phyloP scores from a whole-genome alignment of 345 rosid genomes.

The Pistacia integerrima region DNA sequence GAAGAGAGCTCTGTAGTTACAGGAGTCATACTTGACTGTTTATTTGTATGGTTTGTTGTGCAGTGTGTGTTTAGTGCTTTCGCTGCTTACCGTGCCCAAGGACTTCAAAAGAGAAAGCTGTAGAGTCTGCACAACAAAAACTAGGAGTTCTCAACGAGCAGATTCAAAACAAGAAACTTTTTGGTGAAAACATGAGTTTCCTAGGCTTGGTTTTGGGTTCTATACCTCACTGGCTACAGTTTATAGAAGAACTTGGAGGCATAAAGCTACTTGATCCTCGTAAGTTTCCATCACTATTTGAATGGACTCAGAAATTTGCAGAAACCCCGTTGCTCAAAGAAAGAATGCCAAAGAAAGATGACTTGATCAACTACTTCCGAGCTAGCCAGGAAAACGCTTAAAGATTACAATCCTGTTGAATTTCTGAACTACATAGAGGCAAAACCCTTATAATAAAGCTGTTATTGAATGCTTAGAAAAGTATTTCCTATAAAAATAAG shows the following conservation, averaged over 20 bases:
- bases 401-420: background rate
- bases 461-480: background rate
- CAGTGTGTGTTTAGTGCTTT: slow-evolving; percentile 27
- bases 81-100: slow-evolving; percentile 28
- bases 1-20: background rate
- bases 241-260: slow-evolving; percentile 39
- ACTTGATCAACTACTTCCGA: slow-evolving; percentile 9
- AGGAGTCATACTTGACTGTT: background rate
- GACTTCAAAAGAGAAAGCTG: slow-evolving; percentile 31
- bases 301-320: slow-evolving; percentile 31
- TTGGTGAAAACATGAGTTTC: slow-evolving; percentile 36
- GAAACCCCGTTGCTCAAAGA: slow-evolving; percentile 30
- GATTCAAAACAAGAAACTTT: slow-evolving; percentile 35
- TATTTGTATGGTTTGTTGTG: background rate
- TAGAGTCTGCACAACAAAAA: slow-evolving; percentile 25
- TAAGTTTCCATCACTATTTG: slow-evolving; percentile 30
- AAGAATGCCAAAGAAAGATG: slow-evolving; percentile 28
- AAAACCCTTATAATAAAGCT: too few species aligned
- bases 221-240: slow-evolving; percentile 29
- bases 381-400: background rate
- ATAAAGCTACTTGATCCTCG: slow-evolving; percentile 37
- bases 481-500: background rate
- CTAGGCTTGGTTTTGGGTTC: slow-evolving; percentile 9
- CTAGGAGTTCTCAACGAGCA: slow-evolving; percentile 34
- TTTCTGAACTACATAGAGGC: background rate